Evolutionary conservation across 495 filamentous ascomycete species (phyloP), one percentile per base, ranked within the genome.

Genomic region (Tuber umbilicatum): DNA sequence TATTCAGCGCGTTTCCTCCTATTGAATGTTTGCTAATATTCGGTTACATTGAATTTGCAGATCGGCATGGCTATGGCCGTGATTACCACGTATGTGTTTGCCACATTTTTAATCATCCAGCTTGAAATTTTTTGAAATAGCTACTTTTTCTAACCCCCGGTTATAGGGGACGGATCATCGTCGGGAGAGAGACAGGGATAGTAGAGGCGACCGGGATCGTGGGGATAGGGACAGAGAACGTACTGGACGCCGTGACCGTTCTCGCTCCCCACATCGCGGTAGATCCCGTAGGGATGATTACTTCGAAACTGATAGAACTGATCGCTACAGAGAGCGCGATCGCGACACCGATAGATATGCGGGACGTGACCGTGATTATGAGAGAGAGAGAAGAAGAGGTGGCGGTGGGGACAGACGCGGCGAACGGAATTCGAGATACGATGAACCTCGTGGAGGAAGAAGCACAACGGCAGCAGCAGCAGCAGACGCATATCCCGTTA

Each of bases 281-380:
- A 71, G 81, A 45, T 80, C 81, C 6, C 73, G 81, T 64, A 75
- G 81, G 64, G 81, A 82, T 41, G 81, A 82, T 45, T 80, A 79
- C 42, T 80, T 82, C 45, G 81, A 80, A 37, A 75, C 72, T 35
- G 69, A 75, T 12, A 72, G 75, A 39, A 43, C 75, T n/a, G 81
- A 82, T 50, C 74, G 75, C 64, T 82, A 82, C 50, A 82, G 85
- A 70, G 85, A 87, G 68, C 85, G 87, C 74, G 83, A 87, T 75
- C 84, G 87, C 72, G 88, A 89, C 74, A 85, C 82, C 68, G 86
- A 87, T 82, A 81, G 85, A 73, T 85, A 84, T 75, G 69, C 78
- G 14, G 81, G 75, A 74, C 80, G 84, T 71, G 82, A 85, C 73
- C 79, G 86, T 72, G 86, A 83, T 43, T 84, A 82, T 45, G 84